Evolutionary conservation across 768 basidiomycete genomes (phyloP).

Genomic region (Cyclocybe cylindracea): DNA sequence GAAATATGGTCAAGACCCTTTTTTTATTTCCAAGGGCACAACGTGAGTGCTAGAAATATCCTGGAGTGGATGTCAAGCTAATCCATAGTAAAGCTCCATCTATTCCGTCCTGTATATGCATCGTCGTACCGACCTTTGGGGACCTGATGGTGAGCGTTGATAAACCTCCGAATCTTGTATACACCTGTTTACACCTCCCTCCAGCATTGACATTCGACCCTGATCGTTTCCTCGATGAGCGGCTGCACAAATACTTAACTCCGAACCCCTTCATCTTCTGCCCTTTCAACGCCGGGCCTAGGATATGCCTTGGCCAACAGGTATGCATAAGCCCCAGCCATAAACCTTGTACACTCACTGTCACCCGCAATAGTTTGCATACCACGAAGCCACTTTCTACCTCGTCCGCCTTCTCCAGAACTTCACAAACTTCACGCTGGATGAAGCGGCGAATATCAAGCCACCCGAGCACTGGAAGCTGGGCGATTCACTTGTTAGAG

Average conservation of each 20-base stretch:
- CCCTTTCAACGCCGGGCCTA: constrained; percentile 39
- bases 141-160: constrained; percentile 52
- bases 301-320: constrained; percentile 42
- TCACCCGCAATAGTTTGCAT: constrained; percentile 35
- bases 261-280: constrained; percentile 43
- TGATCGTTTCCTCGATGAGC: constrained; percentile 55
- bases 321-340: constrained; percentile 15
- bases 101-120: constrained; percentile 63
- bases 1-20: too few species aligned
- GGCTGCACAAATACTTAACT: constrained; percentile 42
- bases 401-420: too few species aligned
- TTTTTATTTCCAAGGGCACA: too few species aligned
- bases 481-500: constrained; percentile 32
- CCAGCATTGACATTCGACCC: constrained; percentile 52
- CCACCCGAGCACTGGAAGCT: constrained; percentile 46
- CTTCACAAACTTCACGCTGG: constrained; percentile 38
- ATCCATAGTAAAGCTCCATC: constrained; percentile 1
- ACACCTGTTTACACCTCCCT: not conserved
- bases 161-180: not conserved
- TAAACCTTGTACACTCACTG: not conserved
- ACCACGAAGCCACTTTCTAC: constrained; percentile 36
- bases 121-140: constrained; percentile 64
- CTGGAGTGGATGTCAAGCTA: not conserved
- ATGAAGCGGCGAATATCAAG: constrained; percentile 34
- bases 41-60: not conserved